These are phyloP conservation scores for Micractinium sp. DNA, from an alignment of 139 green algal species.

Conservation along the genomic window DNA sequence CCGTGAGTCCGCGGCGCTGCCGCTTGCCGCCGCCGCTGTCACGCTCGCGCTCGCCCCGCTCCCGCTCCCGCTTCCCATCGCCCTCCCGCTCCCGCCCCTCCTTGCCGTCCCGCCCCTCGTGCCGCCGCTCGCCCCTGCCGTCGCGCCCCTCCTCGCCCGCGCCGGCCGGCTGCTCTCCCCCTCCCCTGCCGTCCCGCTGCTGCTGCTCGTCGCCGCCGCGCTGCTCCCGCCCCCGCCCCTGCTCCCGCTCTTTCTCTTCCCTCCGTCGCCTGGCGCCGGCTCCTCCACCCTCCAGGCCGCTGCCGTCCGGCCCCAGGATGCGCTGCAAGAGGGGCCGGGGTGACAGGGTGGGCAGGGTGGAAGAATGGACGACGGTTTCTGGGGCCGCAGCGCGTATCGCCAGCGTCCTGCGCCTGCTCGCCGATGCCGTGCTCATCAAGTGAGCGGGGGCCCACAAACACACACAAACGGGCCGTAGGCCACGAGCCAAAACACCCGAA, in stretches of 20 bases:
- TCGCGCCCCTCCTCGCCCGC: not conserved
- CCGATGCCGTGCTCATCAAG: no score
- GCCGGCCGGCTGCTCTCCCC: not conserved
- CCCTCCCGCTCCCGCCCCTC: not conserved
- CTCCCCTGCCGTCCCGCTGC: not conserved
- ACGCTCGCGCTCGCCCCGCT: not conserved
- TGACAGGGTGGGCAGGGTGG: no score
- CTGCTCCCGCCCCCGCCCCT: not conserved
- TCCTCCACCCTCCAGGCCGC: constrained; percentile 33
- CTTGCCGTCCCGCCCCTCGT: not conserved
- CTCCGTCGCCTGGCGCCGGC: not conserved
- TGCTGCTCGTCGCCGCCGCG: not conserved
- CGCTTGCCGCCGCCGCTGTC: constrained; percentile 1
- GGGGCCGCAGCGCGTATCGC: no score
- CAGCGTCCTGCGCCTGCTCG: no score
- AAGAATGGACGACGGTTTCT: not conserved
- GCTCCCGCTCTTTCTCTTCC: no score
- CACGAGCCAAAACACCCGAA: no score
- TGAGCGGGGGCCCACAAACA: no score
- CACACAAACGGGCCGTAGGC: no score
- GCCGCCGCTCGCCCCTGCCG: not conserved
- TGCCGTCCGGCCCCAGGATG: constrained; percentile 40
- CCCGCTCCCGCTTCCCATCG: constrained; percentile 3
- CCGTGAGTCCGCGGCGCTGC: not conserved
- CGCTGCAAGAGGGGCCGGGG: constrained; percentile 52